Base-by-base conservation (phyloP, 306 rosid genomes). In the Begonia loranthoides region DNA sequence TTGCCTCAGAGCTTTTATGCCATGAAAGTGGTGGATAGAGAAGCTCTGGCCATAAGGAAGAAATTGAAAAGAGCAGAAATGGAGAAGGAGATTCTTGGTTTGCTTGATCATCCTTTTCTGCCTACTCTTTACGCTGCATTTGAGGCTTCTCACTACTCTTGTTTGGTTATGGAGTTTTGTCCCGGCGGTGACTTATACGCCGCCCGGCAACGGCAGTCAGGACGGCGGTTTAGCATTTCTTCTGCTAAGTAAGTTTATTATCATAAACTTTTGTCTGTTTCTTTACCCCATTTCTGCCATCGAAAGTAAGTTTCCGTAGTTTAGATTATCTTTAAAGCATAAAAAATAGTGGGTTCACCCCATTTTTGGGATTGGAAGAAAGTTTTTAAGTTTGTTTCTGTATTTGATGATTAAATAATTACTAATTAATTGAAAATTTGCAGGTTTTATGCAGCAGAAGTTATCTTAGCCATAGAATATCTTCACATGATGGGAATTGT, bases 401-500 rank as follows among this genome's bases (percentile, higher is more conserved):
- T 19, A 19, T 19, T 19, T 19, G 22, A 19, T 19, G 22, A 19
- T 19, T 2, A 19, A 19, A 19, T 19, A 19, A 19, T 19, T 17
- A 50, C 8, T 3, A 10, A 44, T 9, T 2, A 24, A 46, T 49
- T 50, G 3, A 24, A 46, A 46, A 52, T 19, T 10, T 24, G 36
- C 64, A 89, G 97, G 70, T 90, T 90, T 63, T 90, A 90, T 57
- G 92, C 87, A 10, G 95, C 97, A 2, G 97, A 90, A 81, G 82
- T 85, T 38, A 74, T 85, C 4, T 51, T 90, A 65, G 97, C 87
- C 1, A 5, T 90, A 9, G 97, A 90, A 67, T 90, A 90, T 76
- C 81, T 90, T 6, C 97, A 90, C 83, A 82, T 89, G 97, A 84
- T 89, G 97, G 97, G 97, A 2, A 82, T 89, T 41, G 89, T 89